Evolutionary conservation across 495 filamentous ascomycete genomes (phyloP), one percentile per base, ranked within the genome.

Genomic region (Trichoderma asperelloides): DNA sequence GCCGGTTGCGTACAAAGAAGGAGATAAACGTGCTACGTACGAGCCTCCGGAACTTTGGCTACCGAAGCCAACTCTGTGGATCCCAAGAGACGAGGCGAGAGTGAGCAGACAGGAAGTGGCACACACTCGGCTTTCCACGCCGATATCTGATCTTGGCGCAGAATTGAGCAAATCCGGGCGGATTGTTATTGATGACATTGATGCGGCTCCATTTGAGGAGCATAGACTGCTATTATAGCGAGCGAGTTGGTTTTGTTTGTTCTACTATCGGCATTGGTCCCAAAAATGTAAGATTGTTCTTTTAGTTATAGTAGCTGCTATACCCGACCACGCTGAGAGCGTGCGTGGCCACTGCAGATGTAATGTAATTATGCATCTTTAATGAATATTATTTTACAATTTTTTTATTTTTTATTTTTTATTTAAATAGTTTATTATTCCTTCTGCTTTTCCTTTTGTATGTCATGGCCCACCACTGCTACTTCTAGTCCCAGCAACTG

Each of bases 1-100:
- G 5, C 77, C 78, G 33, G 76, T 80, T 30, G 71, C 77, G 23
- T 88, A 90, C 70, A 79, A 81, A 0, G 75, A 80, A 1, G 84
- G 87, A 43, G 81, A 89, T 45, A 72, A 81, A 16, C 72, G 76
- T 33, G 80, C 82, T 13, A 88, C 88, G 0, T 93, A 89, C 71
- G 83, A 82, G 65, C 84, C 91, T 70, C 89, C 89, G 0, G 87
- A 88, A 49, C 82, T 93, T 69, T 86, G 82, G 65, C 75, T 78
- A 13, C 77, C 77, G 0, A 79, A 84, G 0, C 88, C 89, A 7
- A 77, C 80, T 51, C 76, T 93, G 9, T 93, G 90, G 90, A 84
- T 93, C 6, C 88, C 89, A 0, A 79, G 79, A 23, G 90, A 93
- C 73, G 78, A 83, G 2, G 87, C 84, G 70, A 85, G 87, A 2